phyloP scores from a whole-genome alignment of 2,329 filamentous ascomycete species.

The Penicillium sp. region DNA sequence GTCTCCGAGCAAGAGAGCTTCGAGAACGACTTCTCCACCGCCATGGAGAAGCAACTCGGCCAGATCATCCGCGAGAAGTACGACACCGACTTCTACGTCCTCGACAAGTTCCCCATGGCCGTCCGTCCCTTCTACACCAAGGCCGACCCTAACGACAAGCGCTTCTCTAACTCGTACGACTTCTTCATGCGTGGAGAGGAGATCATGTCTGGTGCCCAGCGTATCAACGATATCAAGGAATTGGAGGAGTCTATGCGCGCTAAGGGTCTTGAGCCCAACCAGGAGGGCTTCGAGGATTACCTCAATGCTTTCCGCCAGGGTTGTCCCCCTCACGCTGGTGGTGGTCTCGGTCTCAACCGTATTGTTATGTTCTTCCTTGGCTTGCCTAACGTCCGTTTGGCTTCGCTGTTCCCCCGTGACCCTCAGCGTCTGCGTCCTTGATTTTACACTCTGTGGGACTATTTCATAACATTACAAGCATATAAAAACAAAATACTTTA shows the following conservation, averaged over 20 bases:
- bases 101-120: slow-evolving; percentile 91
- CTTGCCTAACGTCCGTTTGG: slow-evolving; percentile 62
- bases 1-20: slow-evolving; percentile 51
- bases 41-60: slow-evolving; percentile 69
- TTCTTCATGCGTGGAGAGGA: slow-evolving; percentile 72
- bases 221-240: slow-evolving; percentile 62
- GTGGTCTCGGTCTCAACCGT: slow-evolving; percentile 64
- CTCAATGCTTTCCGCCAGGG: slow-evolving; percentile 64
- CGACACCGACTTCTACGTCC: slow-evolving; percentile 91
- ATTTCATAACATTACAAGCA: slow-evolving; percentile 5
- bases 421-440: slow-evolving; percentile 55
- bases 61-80: slow-evolving; percentile 83
- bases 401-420: slow-evolving; percentile 64
- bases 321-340: slow-evolving; percentile 64
- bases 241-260: slow-evolving; percentile 58
- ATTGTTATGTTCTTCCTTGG: slow-evolving; percentile 68
- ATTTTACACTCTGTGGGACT: slow-evolving; percentile 1
- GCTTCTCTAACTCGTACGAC: slow-evolving; percentile 67
- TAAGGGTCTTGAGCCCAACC: slow-evolving; percentile 60
- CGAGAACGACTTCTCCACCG: slow-evolving; percentile 49
- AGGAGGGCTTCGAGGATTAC: slow-evolving; percentile 63
- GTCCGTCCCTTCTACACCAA: slow-evolving; percentile 93
- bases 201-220: slow-evolving; percentile 67
- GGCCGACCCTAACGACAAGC: slow-evolving; percentile 66
- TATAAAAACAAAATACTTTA: slow-evolving; percentile 8